phyloP scores from a whole-genome alignment of 2,329 filamentous ascomycete genomes.

The Penicillium janthinellum region DNA sequence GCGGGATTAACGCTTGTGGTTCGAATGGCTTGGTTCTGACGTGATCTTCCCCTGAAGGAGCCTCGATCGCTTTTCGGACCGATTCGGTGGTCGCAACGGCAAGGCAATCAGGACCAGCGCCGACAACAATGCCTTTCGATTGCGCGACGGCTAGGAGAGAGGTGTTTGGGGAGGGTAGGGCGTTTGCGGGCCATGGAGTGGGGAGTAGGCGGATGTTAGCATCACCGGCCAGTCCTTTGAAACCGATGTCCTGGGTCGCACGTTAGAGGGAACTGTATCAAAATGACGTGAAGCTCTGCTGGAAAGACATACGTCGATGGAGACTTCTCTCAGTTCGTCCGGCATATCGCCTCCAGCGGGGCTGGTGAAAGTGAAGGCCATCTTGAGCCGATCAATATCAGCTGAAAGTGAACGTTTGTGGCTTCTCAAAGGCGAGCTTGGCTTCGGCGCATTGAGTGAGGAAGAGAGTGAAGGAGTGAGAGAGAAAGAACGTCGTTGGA shows the following conservation, averaged over 20 bases:
- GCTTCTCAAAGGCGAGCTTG: constrained; percentile 37
- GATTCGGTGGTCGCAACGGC: constrained; percentile 75
- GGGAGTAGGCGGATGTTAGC: constrained; percentile 79
- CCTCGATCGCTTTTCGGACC: constrained; percentile 72
- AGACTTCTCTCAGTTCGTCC: constrained; percentile 71
- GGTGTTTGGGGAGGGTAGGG: constrained; percentile 72
- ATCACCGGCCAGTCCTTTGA: constrained; percentile 76
- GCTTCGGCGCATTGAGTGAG: constrained; percentile 44
- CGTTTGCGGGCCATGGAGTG: constrained; percentile 69
- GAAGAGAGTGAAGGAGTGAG: constrained; percentile 34
- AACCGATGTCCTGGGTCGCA: constrained; percentile 67
- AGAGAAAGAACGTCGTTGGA: constrained; percentile 49
- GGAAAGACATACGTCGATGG: constrained; percentile 68
- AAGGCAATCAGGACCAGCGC: constrained; percentile 79
- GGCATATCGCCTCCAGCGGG: constrained; percentile 44
- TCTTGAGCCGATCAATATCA: constrained; percentile 42
- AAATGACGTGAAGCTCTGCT: not conserved
- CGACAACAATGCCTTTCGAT: constrained; percentile 77
- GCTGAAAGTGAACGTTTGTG: constrained; percentile 41
- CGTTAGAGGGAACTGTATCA: constrained; percentile 13
- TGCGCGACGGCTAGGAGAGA: constrained; percentile 85
- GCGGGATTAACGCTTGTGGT: constrained; percentile 71
- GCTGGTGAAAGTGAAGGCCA: constrained; percentile 66
- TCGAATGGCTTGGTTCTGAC: constrained; percentile 69
- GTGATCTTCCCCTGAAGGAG: constrained; percentile 57